phyloP scores from a whole-genome alignment of 495 filamentous ascomycete species.

The Aspergillus leporis region DNA sequence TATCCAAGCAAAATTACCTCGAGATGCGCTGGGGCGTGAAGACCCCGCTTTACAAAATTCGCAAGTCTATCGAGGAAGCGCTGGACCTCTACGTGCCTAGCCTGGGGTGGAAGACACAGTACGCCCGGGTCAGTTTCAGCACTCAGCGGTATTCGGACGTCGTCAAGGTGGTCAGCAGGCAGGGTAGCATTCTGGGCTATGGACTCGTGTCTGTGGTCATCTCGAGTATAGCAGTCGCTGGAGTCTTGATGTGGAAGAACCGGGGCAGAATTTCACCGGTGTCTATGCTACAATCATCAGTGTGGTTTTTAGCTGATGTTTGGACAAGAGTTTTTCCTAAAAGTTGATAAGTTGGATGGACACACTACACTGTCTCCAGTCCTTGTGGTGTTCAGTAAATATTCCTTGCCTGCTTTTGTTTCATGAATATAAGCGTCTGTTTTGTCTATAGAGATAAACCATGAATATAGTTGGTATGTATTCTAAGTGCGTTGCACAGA shows the following conservation, averaged over 20 bases:
- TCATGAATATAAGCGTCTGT: not conserved
- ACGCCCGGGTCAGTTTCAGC: conserved; percentile 87
- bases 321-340: conserved; percentile 1
- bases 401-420: not conserved
- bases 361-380: not conserved
- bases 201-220: conserved; percentile 32
- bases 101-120: conserved; percentile 87
- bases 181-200: conserved; percentile 60
- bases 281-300: conserved; percentile 7
- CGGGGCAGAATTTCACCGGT: conserved; percentile 20
- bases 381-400: not conserved
- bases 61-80: conserved; percentile 86
- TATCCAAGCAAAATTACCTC: conserved; percentile 86
- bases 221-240: conserved; percentile 24
- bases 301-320: conserved; percentile 4
- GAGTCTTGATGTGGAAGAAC: conserved; percentile 35
- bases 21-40: conserved; percentile 89
- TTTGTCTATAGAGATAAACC: not conserved
- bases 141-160: conserved; percentile 91
- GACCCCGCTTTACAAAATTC: conserved; percentile 68
- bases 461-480: not conserved
- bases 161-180: conserved; percentile 61
- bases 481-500: not conserved
- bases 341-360: not conserved
- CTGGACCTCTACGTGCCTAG: conserved; percentile 72